Conservation (phyloP, 116 monocot genomes). For the Phalaenopsis hybrid region DNA sequence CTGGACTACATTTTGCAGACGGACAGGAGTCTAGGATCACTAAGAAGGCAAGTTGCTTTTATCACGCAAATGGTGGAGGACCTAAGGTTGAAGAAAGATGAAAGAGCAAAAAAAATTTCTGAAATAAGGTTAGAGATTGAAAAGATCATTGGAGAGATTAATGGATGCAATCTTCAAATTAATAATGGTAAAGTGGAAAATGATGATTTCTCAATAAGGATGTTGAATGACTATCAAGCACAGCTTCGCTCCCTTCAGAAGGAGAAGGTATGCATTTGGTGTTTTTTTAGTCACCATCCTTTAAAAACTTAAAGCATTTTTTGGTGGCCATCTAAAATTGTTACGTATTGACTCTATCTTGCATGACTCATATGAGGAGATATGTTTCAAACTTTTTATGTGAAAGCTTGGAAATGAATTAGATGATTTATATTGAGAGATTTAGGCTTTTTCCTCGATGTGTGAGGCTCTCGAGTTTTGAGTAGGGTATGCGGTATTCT, state of each 20-base stretch:
- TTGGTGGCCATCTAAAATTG: too few relatives aligned
- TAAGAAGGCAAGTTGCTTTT: constrained; percentile 66
- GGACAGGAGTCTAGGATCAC: constrained; percentile 38
- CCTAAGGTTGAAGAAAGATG: constrained; percentile 53
- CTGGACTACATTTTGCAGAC: constrained; percentile 32
- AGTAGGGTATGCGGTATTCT: too few relatives aligned
- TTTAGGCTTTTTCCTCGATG: too few relatives aligned
- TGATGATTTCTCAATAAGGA: constrained; percentile 73
- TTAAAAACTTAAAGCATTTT: background rate
- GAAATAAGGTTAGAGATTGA: constrained; percentile 58
- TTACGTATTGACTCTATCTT: too few relatives aligned
- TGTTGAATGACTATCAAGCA: constrained; percentile 59
- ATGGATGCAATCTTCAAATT: constrained; percentile 19
- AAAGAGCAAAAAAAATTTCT: constrained; percentile 56
- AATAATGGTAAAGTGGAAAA: constrained; percentile 25
- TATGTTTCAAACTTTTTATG: too few relatives aligned
- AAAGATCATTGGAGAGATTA: constrained; percentile 61
- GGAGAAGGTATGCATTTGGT: constrained; percentile 62
- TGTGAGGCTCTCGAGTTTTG: too few relatives aligned
- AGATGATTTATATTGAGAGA: too few relatives aligned
- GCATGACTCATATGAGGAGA: too few relatives aligned
- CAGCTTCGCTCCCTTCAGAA: constrained; percentile 67
- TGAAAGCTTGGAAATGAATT: too few relatives aligned
- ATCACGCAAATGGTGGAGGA: constrained; percentile 57
- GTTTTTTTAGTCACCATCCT: background rate